Conservation (phyloP, 2,329 filamentous ascomycete genomes). For the Coniochaeta hoffmannii region DNA sequence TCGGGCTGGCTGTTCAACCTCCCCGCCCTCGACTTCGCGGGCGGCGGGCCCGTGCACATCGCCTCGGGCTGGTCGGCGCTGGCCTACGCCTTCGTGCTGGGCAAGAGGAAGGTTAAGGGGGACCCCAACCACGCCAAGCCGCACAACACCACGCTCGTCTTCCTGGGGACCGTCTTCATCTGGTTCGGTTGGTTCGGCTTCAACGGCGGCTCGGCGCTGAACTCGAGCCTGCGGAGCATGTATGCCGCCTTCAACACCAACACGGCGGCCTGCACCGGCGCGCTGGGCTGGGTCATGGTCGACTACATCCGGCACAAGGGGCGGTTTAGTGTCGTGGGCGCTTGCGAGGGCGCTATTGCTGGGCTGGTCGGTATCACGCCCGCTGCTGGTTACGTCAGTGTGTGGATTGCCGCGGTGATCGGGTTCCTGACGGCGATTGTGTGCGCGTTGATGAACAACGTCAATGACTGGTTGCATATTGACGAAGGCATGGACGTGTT, state of each 20-base stretch:
- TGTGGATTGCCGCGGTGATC: conserved; percentile 42
- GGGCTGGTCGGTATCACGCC: conserved; percentile 53
- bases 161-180: conserved; percentile 56
- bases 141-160: conserved; percentile 57
- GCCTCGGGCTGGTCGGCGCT: conserved; percentile 55
- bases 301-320: conserved; percentile 37
- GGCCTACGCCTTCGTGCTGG: conserved; percentile 56
- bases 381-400: conserved; percentile 43
- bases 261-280: conserved; percentile 46
- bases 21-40: conserved; percentile 52
- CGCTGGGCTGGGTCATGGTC: conserved; percentile 39
- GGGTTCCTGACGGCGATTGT: conserved; percentile 41
- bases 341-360: conserved; percentile 46
- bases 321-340: conserved; percentile 43
- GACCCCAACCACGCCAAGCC: conserved; percentile 45
- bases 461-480: conserved; percentile 44
- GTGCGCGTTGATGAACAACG: conserved; percentile 37
- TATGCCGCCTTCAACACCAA: conserved; percentile 53
- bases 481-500: conserved; percentile 55
- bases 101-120: conserved; percentile 43
- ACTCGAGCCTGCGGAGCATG: conserved; percentile 43
- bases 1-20: conserved; percentile 58
- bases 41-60: conserved; percentile 58
- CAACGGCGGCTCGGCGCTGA: conserved; percentile 43
- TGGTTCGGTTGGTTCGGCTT: conserved; percentile 57